phyloP scores from a whole-genome alignment of 106 monocot genomes.

The Xerophyta viscosa region DNA sequence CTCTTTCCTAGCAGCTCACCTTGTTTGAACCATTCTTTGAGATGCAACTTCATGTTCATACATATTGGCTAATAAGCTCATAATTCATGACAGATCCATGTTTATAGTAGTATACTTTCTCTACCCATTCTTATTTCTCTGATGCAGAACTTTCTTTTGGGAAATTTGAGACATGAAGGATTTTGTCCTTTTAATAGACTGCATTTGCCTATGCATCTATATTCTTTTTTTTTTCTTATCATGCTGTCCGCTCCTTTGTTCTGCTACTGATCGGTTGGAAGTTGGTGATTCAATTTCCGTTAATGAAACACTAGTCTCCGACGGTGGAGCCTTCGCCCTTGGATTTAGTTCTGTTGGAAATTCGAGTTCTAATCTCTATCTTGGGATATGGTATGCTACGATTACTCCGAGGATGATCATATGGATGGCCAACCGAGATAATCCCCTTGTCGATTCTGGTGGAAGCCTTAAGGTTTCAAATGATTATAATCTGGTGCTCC shows the following conservation, averaged over 20 bases:
- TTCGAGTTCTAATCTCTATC: slow-evolving; percentile 10
- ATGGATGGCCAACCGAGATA: slow-evolving; percentile 43
- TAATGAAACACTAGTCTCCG: slow-evolving; percentile 16
- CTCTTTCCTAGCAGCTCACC: no score
- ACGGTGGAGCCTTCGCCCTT: slow-evolving; percentile 11
- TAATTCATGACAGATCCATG: no score
- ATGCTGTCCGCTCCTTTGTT: slow-evolving; percentile 2
- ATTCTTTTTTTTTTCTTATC: slow-evolving; percentile 1
- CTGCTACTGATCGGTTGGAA: slow-evolving; percentile 12
- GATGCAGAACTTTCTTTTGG: no score
- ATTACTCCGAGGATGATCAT: slow-evolving; percentile 18
- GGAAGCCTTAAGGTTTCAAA: slow-evolving; percentile 9
- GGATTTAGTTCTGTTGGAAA: slow-evolving; percentile 16
- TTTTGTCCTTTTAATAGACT: not conserved
- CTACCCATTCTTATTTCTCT: no score
- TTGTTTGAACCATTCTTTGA: no score
- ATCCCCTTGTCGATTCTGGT: slow-evolving; percentile 15
- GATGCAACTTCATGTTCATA: no score
- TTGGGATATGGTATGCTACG: slow-evolving; percentile 21
- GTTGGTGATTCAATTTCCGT: slow-evolving; percentile 6
- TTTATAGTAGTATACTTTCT: no score
- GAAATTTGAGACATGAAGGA: no score
- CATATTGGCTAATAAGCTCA: no score
- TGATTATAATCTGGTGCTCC: slow-evolving; percentile 11
- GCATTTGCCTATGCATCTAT: not conserved